These are phyloP conservation scores for Neurospora sp. DNA, from an alignment of 2,329 filamentous ascomycete species.

Conservation along the genomic window DNA sequence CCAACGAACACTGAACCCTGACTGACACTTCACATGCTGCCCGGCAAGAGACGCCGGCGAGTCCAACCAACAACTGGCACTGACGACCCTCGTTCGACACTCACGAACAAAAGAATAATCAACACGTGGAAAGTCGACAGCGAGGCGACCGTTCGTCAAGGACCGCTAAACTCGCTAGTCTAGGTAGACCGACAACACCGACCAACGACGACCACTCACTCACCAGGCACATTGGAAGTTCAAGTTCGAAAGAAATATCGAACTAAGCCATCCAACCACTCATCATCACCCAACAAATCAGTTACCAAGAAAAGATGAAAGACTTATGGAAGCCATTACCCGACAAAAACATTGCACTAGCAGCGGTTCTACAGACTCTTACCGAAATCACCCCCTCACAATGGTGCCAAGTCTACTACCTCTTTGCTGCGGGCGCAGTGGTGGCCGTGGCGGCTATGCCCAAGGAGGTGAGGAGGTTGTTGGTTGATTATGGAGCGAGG, in stretches of 20 bases:
- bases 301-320: neutral
- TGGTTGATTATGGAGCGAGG: constrained; percentile 44
- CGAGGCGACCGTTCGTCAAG: neutral
- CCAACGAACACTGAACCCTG: neutral
- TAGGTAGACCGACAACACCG: neutral
- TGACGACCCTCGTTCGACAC: neutral
- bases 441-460: constrained; percentile 35
- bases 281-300: neutral
- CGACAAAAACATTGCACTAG: neutral
- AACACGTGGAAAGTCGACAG: neutral
- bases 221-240: neutral
- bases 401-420: constrained; percentile 38
- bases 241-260: neutral
- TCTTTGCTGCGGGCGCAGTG: constrained; percentile 30
- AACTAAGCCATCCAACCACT: neutral
- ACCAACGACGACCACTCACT: neutral
- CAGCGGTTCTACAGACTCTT: neutral
- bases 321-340: neutral
- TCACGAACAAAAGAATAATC: neutral
- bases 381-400: constrained; percentile 16
- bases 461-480: constrained; percentile 28
- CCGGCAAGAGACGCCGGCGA: neutral
- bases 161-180: neutral
- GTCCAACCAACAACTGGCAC: neutral
- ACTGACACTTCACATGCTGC: neutral